Conservation (phyloP, 352 stramenopile genomes). For the Hyaloperonospora brassicae region DNA sequence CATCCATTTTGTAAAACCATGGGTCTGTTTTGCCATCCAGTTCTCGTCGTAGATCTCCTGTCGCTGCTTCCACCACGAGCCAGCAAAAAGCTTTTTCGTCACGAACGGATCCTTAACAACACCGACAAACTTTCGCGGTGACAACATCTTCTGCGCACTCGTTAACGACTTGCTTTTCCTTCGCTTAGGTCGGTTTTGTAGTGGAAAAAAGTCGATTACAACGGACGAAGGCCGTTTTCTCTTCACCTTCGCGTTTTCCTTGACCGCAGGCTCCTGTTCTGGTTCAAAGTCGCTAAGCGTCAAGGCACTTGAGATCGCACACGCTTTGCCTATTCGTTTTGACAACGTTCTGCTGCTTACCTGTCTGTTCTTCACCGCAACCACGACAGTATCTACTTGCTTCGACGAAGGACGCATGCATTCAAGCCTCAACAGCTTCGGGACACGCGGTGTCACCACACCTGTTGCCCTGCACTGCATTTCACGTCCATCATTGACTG, state of each 20-base stretch:
- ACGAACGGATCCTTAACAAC: conserved; percentile 2
- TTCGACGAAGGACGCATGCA: conserved; percentile 4
- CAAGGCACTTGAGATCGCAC: conserved; percentile 7
- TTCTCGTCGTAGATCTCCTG: conserved; percentile 63
- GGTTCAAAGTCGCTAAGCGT: conserved; percentile 7
- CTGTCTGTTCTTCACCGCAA: conserved; percentile 4
- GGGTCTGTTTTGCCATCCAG: conserved; percentile 75
- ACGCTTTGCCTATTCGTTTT: conserved; percentile 4
- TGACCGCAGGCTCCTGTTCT: conserved; percentile 15
- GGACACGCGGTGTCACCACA: conserved; percentile 15
- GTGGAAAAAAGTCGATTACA: conserved; percentile 38
- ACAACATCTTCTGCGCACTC: conserved; percentile 6
- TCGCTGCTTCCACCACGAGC: conserved; percentile 69
- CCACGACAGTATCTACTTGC: conserved; percentile 6
- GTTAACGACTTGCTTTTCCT: conserved; percentile 16
- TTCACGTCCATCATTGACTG: conserved; percentile 51
- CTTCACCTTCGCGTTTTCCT: conserved; percentile 9
- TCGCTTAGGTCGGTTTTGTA: conserved; percentile 24
- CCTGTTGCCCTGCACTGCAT: conserved; percentile 45
- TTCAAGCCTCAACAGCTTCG: conserved; percentile 23
- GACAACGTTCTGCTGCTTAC: neutral
- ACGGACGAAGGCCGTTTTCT: conserved; percentile 32
- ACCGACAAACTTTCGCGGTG: conserved; percentile 9
- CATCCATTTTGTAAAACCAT: conserved; percentile 82
- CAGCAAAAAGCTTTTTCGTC: conserved; percentile 22